Conservation (phyloP, 2,329 filamentous ascomycete species). For the Cercospora sojina region DNA sequence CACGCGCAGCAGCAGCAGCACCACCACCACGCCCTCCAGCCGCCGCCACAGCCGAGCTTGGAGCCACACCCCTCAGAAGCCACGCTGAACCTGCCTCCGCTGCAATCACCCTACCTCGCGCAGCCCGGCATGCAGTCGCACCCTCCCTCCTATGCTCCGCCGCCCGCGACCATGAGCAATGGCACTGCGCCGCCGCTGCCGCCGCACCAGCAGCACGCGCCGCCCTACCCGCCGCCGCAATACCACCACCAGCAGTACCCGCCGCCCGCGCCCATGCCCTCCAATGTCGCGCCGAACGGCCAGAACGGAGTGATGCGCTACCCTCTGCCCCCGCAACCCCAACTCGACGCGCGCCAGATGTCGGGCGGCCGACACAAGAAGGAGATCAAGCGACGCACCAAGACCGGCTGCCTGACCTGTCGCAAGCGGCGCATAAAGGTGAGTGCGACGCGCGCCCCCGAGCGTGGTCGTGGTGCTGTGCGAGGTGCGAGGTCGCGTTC, state of each 20-base stretch:
- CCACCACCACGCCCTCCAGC: conserved; percentile 7
- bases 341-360: conserved; percentile 50
- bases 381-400: conserved; percentile 71
- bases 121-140: conserved; percentile 27
- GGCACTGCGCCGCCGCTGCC: conserved; percentile 25
- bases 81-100: conserved; percentile 27
- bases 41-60: conserved; percentile 17
- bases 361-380: conserved; percentile 65
- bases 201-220: conserved; percentile 21
- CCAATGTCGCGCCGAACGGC: conserved; percentile 20
- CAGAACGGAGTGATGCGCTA: conserved; percentile 46
- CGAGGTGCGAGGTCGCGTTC: conserved; percentile 19
- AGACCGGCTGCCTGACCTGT: conserved; percentile 55
- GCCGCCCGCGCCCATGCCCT: conserved; percentile 14
- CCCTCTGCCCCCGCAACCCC: conserved; percentile 51
- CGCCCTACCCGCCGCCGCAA: conserved; percentile 26
- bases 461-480: conserved; percentile 7
- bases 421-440: conserved; percentile 70
- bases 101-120: conserved; percentile 28
- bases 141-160: conserved; percentile 26
- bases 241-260: conserved; percentile 27
- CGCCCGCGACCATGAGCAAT: conserved; percentile 19
- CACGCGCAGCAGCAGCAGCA: not conserved
- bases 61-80: conserved; percentile 17
- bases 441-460: conserved; percentile 34